These are phyloP conservation scores for Claviceps fusiformis DNA, from an alignment of 2,329 filamentous ascomycete species.

Conservation along the genomic window DNA sequence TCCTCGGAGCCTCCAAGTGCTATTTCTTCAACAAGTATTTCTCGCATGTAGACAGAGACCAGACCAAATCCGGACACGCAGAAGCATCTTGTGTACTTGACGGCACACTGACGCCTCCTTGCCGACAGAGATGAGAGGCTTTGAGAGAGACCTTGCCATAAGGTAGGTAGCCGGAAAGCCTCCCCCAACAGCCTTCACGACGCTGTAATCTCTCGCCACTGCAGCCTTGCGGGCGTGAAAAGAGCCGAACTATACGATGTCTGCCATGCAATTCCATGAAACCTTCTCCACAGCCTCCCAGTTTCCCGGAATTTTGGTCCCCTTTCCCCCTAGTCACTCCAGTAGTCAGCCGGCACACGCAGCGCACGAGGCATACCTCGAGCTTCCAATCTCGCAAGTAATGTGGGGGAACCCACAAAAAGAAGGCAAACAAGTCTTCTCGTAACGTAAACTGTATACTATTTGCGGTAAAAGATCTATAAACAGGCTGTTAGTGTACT, in stretches of 20 bases:
- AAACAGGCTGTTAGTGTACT: neutral
- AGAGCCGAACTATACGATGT: neutral
- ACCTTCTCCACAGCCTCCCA: neutral
- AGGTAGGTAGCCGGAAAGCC: neutral
- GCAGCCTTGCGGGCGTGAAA: neutral
- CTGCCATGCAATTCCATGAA: neutral
- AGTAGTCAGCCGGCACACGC: neutral
- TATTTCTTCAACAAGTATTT: neutral
- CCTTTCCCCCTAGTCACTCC: neutral
- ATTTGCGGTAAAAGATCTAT: slow-evolving; percentile 8
- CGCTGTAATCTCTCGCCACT: neutral
- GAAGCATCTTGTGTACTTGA: neutral
- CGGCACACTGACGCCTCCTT: neutral
- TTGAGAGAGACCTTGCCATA: no score
- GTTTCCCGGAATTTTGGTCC: neutral
- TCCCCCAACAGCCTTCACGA: neutral
- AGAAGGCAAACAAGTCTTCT: neutral
- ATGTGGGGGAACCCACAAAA: neutral
- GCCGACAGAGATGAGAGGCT: neutral
- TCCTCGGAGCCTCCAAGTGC: no score
- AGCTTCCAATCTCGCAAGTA: neutral
- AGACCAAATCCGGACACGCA: neutral
- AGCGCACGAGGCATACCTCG: neutral
- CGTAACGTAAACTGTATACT: neutral
- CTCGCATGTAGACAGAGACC: neutral